These are phyloP conservation scores for Ogataea polymorpha DNA, from an alignment of 805 yeast species.

Conservation along the genomic window DNA sequence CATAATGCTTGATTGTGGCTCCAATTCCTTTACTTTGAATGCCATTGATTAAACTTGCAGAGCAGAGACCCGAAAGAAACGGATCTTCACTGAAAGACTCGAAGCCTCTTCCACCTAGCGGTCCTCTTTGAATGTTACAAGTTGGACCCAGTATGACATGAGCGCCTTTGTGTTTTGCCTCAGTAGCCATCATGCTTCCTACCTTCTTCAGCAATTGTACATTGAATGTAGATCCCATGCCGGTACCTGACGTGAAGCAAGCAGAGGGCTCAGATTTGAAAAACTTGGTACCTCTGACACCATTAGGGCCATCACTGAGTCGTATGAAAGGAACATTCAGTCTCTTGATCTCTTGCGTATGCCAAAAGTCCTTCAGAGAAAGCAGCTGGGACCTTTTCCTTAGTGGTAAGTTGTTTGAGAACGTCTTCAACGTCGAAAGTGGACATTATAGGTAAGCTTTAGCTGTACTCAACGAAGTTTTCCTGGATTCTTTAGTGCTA, in stretches of 20 bases:
- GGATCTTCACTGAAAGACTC: constrained; percentile 23
- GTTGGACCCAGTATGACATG: constrained; percentile 39
- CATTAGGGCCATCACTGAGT: constrained; percentile 47
- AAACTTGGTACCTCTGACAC: constrained; percentile 44
- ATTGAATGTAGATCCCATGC: constrained; percentile 44
- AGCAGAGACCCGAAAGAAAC: constrained; percentile 41
- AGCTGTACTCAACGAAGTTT: neutral
- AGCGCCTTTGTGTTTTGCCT: constrained; percentile 44
- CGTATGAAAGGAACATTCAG: constrained; percentile 37
- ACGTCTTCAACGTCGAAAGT: constrained; percentile 22
- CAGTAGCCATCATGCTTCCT: constrained; percentile 43
- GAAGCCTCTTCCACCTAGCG: constrained; percentile 38
- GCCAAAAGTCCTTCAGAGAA: constrained; percentile 40
- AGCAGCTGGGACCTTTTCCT: constrained; percentile 32
- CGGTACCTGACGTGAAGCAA: constrained; percentile 50
- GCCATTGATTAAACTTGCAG: constrained; percentile 53
- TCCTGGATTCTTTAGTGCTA: neutral
- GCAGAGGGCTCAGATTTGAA: constrained; percentile 41
- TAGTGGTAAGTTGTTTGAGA: constrained; percentile 23
- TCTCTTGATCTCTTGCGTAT: constrained; percentile 35
- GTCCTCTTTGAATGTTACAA: constrained; percentile 42
- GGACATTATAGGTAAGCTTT: neutral
- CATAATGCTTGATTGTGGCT: constrained; percentile 63
- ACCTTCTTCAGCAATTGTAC: constrained; percentile 36
- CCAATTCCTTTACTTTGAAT: constrained; percentile 50